A percentile compares a stretch with the other conserved stretches of the same genome.
These are phyloP conservation scores for Aschersonia sp. DNA, from an alignment of 2,329 filamentous ascomycete genomes.

Conservation along the genomic window DNA sequence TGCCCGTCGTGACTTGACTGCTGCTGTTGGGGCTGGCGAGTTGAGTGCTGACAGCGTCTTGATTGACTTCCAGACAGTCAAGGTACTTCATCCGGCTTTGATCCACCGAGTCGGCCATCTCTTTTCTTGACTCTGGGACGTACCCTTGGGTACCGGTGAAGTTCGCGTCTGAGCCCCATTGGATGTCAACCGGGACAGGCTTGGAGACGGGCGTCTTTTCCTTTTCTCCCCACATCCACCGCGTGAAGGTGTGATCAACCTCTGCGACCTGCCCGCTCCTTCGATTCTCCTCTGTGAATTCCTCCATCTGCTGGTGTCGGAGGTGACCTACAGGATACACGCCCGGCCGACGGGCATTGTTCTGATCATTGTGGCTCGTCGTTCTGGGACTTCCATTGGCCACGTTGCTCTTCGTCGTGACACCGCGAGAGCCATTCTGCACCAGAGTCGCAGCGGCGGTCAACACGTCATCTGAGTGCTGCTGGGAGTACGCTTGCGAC, in stretches of 20 bases:
- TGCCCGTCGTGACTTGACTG: slow-evolving; percentile 3
- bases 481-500: slow-evolving; percentile 9
- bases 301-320: slow-evolving; percentile 26
- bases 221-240: slow-evolving; percentile 25
- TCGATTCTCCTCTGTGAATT: slow-evolving; percentile 25
- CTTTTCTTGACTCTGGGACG: slow-evolving; percentile 37
- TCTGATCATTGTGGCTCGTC: slow-evolving; percentile 11
- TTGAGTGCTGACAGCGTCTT: slow-evolving; percentile 44
- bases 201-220: slow-evolving; percentile 15
- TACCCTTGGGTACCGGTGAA: slow-evolving; percentile 47
- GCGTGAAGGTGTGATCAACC: slow-evolving; percentile 21
- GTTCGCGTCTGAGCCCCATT: slow-evolving; percentile 55
- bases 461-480: slow-evolving; percentile 37
- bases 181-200: slow-evolving; percentile 30
- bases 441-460: slow-evolving; percentile 38
- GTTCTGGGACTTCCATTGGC: slow-evolving; percentile 5
- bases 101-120: slow-evolving; percentile 42
- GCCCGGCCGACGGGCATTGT: slow-evolving; percentile 10
- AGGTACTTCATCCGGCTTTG: slow-evolving; percentile 40
- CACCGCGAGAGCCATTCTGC: slow-evolving; percentile 22
- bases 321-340: slow-evolving; percentile 25
- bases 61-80: slow-evolving; percentile 39
- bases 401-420: slow-evolving; percentile 2
- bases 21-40: slow-evolving; percentile 35
- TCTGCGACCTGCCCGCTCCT: slow-evolving; percentile 16